Percentiles rank a stretch among this genome's conserved stretches.
These are phyloP conservation scores for Mimosa bimucronata DNA, from an alignment of 306 rosid species.

Conservation along the genomic window DNA sequence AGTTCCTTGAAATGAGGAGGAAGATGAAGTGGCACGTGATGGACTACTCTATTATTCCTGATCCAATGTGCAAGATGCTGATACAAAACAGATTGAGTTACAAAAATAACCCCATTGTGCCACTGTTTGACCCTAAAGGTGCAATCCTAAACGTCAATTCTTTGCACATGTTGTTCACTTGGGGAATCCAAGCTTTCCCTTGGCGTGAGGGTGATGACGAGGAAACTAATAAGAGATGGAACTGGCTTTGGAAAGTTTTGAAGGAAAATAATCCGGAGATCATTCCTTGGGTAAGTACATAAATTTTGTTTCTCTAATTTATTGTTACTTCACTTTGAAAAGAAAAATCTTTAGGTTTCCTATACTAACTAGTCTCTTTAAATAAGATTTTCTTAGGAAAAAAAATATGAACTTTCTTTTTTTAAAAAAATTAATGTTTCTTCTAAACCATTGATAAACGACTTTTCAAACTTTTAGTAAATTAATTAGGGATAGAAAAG, in stretches of 20 bases:
- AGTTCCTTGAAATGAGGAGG: constrained; percentile 33
- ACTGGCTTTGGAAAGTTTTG: constrained; percentile 52
- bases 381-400: too few relatives aligned
- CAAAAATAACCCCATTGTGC: constrained; percentile 46
- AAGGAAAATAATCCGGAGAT: constrained; percentile 36
- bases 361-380: too few relatives aligned
- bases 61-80: constrained; percentile 35
- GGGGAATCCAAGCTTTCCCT: constrained; percentile 54
- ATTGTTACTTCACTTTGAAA: not conserved
- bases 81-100: constrained; percentile 37
- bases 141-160: constrained; percentile 37
- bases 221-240: constrained; percentile 35
- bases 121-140: constrained; percentile 47
- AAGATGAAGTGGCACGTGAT: constrained; percentile 31
- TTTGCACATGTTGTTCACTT: constrained; percentile 49
- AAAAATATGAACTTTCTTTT: too few relatives aligned
- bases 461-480: too few relatives aligned
- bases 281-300: constrained; percentile 39
- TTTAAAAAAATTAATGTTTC: too few relatives aligned
- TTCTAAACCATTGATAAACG: too few relatives aligned
- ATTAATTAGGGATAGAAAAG: too few relatives aligned
- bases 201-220: constrained; percentile 27
- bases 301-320: not conserved
- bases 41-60: constrained; percentile 6
- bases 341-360: too few relatives aligned